Conservation (phyloP, 2,329 filamentous ascomycete species). For the Fusarium cicatricum region DNA sequence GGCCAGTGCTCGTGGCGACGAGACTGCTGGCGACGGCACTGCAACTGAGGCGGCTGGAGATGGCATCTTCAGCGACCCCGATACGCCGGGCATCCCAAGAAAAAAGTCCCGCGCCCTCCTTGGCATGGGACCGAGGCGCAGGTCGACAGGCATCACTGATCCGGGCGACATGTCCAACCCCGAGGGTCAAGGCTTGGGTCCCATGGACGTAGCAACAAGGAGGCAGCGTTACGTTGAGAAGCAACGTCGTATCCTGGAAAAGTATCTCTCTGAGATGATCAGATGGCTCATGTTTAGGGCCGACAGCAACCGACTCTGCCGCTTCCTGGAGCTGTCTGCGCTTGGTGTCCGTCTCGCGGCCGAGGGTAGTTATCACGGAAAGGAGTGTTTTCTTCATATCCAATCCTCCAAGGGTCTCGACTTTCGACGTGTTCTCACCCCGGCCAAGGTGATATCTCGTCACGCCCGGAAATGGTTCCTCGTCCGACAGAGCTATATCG, state of each 20-base stretch:
- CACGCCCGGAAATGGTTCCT: slow-evolving; percentile 97
- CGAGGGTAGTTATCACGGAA: slow-evolving; percentile 96
- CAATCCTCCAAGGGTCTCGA: slow-evolving; percentile 90
- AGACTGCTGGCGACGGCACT: slow-evolving; percentile 61
- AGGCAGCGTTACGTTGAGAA: slow-evolving; percentile 75
- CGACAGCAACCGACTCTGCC: slow-evolving; percentile 94
- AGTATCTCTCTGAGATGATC: slow-evolving; percentile 92
- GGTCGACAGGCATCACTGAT: slow-evolving; percentile 60
- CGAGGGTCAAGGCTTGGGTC: slow-evolving; percentile 55
- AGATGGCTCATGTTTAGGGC: slow-evolving; percentile 96
- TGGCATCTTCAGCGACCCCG: slow-evolving; percentile 49
- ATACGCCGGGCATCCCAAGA: slow-evolving; percentile 47
- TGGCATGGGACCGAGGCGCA: slow-evolving; percentile 56
- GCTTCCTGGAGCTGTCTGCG: slow-evolving; percentile 94
- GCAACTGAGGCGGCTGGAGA: slow-evolving; percentile 71
- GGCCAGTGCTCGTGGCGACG: slow-evolving; percentile 49
- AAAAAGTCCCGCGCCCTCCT: slow-evolving; percentile 64
- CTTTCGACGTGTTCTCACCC: slow-evolving; percentile 81
- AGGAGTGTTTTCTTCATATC: slow-evolving; percentile 93
- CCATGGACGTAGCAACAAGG: slow-evolving; percentile 56
- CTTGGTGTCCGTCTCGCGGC: slow-evolving; percentile 92
- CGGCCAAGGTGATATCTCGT: slow-evolving; percentile 78
- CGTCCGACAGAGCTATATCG: slow-evolving; percentile 96
- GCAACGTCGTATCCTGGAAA: slow-evolving; percentile 85
- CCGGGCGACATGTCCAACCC: slow-evolving; percentile 54